Evolutionary conservation across 164 flowering plant genomes (phyloP).

Genomic region (Vitis cinerea): DNA sequence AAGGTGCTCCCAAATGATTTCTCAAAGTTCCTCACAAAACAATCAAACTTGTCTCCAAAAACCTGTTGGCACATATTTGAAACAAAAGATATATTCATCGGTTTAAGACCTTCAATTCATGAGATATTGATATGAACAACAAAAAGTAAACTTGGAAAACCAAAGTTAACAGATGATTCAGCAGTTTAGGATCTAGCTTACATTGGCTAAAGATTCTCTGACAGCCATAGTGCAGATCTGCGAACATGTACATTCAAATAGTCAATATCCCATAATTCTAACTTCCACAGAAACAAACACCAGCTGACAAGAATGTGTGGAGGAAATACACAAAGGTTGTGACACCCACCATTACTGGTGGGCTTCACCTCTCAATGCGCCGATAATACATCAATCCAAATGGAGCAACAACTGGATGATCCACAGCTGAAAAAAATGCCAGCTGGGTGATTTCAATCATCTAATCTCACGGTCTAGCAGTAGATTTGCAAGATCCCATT

Average conservation of each 20-base stretch:
- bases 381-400: conserved; percentile 3
- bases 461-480: background rate
- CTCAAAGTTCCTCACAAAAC: conserved; percentile 70
- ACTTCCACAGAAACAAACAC: background rate
- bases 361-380: conserved; percentile 9
- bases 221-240: conserved; percentile 83
- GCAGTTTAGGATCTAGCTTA: conserved; percentile 47
- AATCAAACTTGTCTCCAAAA: conserved; percentile 68
- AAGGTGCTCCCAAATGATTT: conserved; percentile 80
- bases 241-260: conserved; percentile 10
- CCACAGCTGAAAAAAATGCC: conserved; percentile 2
- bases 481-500: background rate
- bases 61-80: conserved; percentile 46
- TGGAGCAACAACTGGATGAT: conserved; percentile 1
- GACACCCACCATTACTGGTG: conserved; percentile 8
- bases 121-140: background rate
- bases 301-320: background rate
- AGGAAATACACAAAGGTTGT: background rate
- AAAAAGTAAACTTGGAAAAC: conserved; percentile 26
- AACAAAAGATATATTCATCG: conserved; percentile 11
- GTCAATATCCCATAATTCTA: background rate
- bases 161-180: conserved; percentile 13
- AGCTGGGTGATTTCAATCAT: conserved; percentile 10
- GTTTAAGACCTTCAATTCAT: conserved; percentile 12
- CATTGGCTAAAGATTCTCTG: conserved; percentile 80